A percentile compares a stretch with the other conserved stretches of the same genome.
These are phyloP conservation scores for Talinum fruticosum DNA, from an alignment of 148 eudicot genomes.

Conservation along the genomic window DNA sequence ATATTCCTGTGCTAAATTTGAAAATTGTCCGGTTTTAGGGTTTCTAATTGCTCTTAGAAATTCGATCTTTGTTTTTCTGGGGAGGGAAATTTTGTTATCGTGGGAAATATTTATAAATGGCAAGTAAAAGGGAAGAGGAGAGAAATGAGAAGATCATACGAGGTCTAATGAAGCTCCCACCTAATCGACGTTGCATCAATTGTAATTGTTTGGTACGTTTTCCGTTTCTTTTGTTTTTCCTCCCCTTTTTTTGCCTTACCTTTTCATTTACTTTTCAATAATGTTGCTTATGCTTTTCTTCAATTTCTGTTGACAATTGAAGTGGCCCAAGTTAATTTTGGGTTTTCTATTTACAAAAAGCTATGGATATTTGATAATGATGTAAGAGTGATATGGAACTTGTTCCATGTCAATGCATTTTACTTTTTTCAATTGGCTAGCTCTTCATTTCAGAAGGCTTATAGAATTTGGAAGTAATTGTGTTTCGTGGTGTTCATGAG, in stretches of 20 bases:
- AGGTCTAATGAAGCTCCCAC: conserved; percentile 92
- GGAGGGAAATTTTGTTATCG: neutral
- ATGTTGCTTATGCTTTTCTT: neutral
- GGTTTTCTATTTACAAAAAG: neutral
- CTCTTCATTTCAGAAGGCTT: neutral
- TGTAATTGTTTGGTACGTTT: conserved; percentile 74
- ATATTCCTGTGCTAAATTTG: neutral
- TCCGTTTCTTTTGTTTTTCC: neutral
- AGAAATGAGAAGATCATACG: conserved; percentile 86
- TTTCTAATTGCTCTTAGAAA: neutral
- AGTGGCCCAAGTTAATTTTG: neutral
- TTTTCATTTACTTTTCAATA: conserved; percentile 5
- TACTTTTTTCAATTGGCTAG: neutral
- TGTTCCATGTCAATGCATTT: neutral
- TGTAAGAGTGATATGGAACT: neutral
- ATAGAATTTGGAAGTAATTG: no score
- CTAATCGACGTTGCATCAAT: conserved; percentile 88
- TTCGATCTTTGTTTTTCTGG: neutral
- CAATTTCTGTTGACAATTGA: neutral
- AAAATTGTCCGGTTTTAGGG: conserved; percentile 12
- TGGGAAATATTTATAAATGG: conserved; percentile 2
- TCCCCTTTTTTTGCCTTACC: conserved; percentile 2
- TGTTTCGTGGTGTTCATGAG: no score
- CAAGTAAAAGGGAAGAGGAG: conserved; percentile 64
- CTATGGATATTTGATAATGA: neutral